These are phyloP conservation scores for Mucor indicus DNA, from an alignment of 371 early-diverging fungal genomes.

Conservation along the genomic window DNA sequence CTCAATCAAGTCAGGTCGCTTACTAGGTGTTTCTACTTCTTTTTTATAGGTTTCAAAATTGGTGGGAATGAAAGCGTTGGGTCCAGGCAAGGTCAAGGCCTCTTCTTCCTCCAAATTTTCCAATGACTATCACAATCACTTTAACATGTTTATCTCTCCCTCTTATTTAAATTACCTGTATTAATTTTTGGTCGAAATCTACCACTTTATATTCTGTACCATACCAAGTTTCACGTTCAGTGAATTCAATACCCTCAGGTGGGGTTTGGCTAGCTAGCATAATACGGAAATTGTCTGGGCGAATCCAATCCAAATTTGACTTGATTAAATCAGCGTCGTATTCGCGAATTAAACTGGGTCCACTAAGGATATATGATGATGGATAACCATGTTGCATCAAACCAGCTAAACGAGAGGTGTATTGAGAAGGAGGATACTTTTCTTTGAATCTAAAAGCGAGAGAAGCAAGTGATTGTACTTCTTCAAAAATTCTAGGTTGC, in stretches of 20 bases:
- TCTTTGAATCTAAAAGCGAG: constrained; percentile 83
- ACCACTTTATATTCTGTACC: constrained; percentile 80
- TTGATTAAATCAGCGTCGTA: constrained; percentile 63
- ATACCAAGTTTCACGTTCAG: constrained; percentile 73
- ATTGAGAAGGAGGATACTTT: constrained; percentile 64
- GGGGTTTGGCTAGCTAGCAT: constrained; percentile 43
- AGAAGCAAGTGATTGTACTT: constrained; percentile 67
- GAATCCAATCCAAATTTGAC: constrained; percentile 56
- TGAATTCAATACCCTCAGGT: constrained; percentile 45
- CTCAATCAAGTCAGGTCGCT: constrained; percentile 53
- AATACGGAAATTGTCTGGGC: constrained; percentile 68
- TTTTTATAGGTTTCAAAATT: constrained; percentile 61
- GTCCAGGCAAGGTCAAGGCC: constrained; percentile 68
- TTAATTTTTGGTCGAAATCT: constrained; percentile 52
- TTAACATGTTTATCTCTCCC: background rate
- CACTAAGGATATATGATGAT: constrained; percentile 68
- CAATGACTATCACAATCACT: constrained; percentile 24
- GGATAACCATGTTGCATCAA: constrained; percentile 68
- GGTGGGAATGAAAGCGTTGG: constrained; percentile 84
- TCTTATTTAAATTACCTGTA: constrained; percentile 39
- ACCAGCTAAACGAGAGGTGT: constrained; percentile 59
- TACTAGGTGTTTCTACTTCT: constrained; percentile 24
- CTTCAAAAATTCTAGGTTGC: constrained; percentile 76
- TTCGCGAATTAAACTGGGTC: constrained; percentile 60
- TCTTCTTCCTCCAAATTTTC: constrained; percentile 41